These are phyloP conservation scores for Paxillus rubicundulus DNA, from an alignment of 768 basidiomycete genomes.

Conservation along the genomic window DNA sequence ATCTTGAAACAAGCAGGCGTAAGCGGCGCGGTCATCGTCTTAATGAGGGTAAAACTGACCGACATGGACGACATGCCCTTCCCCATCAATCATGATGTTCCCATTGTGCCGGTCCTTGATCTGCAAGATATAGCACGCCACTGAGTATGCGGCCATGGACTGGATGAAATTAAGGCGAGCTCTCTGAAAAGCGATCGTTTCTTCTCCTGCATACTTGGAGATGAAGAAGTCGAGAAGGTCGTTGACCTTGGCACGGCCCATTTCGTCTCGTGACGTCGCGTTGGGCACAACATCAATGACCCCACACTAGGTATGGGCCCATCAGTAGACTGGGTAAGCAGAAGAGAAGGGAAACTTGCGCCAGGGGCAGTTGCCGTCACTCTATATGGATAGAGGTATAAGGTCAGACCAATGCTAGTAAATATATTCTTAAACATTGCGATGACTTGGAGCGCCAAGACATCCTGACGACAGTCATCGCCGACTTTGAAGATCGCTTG, in stretches of 20 bases:
- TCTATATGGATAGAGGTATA: constrained; percentile 94
- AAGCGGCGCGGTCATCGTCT: constrained; percentile 1
- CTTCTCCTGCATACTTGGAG: constrained; percentile 87
- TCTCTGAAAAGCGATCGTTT: constrained; percentile 85
- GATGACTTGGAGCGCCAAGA: constrained; percentile 94
- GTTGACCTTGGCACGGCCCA: constrained; percentile 98
- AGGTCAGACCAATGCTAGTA: constrained; percentile 77
- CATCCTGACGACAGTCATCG: constrained; percentile 97
- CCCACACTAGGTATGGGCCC: constrained; percentile 70
- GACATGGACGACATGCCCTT: constrained; percentile 95
- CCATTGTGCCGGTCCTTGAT: constrained; percentile 99
- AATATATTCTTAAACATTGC: constrained; percentile 99
- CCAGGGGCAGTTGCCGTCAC: constrained; percentile 97
- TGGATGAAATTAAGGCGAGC: constrained; percentile 96
- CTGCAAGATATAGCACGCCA: constrained; percentile 96
- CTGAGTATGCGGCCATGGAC: constrained; percentile 98
- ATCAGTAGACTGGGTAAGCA: not conserved
- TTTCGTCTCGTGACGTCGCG: constrained; percentile 96
- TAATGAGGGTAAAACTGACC: constrained; percentile 48
- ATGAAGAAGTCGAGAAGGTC: constrained; percentile 94
- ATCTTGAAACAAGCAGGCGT: constrained; percentile 46
- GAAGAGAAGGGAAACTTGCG: constrained; percentile 45
- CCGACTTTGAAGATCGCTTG: constrained; percentile 99
- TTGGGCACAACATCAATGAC: constrained; percentile 99
- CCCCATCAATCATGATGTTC: constrained; percentile 99